These are phyloP conservation scores for Euphorbia corollata DNA, from an alignment of 441 rosid genomes.

Conservation along the genomic window DNA sequence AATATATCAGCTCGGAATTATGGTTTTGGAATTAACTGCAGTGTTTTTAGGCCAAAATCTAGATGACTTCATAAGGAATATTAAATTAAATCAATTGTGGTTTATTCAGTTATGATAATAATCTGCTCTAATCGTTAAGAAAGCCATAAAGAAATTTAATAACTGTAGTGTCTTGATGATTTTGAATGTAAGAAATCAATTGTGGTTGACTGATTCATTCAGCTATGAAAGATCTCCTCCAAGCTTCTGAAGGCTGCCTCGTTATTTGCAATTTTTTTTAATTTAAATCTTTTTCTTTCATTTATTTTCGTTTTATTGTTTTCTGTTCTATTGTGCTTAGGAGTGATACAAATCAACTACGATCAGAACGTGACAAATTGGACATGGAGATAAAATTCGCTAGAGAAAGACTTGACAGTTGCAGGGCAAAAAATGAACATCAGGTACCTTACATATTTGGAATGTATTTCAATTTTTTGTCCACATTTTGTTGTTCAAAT, in stretches of 20 bases:
- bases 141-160: no score
- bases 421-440: slow-evolving; percentile 67
- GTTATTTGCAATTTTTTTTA: background rate
- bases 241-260: background rate
- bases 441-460: slow-evolving; percentile 43
- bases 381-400: slow-evolving; percentile 66
- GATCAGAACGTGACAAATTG: slow-evolving; percentile 79
- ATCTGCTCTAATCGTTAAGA: no score
- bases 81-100: no score
- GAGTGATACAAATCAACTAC: slow-evolving; percentile 54
- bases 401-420: slow-evolving; percentile 64
- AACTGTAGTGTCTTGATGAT: no score
- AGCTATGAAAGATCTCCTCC: no score
- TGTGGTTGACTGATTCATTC: no score
- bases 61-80: no score
- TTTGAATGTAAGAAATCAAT: no score
- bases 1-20: no score
- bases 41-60: no score
- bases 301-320: background rate
- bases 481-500: background rate
- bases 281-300: background rate
- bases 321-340: slow-evolving; percentile 26
- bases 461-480: background rate
- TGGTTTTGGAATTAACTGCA: no score
- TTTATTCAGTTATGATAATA: no score